Conservation (phyloP, 176 grass and related monocot species). For the Pontederia paniculata region DNA sequence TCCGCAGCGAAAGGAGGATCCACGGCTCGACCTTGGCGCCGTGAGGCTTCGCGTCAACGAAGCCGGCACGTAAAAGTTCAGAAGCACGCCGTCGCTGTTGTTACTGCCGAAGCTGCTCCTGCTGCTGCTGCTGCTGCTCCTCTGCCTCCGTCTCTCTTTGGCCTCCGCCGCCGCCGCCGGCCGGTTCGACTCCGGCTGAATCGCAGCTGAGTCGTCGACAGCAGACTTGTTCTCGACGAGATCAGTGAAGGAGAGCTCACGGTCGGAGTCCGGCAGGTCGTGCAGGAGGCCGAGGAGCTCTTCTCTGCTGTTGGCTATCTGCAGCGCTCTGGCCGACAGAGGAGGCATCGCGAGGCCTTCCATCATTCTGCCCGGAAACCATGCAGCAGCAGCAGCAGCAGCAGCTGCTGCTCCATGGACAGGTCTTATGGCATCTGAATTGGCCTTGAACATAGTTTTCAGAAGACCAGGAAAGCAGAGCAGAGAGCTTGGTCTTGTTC, state of each 20-base stretch:
- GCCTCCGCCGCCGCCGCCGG: not conserved
- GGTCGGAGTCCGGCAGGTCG: constrained; percentile 22
- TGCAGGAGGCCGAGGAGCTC: constrained; percentile 17
- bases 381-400: not conserved
- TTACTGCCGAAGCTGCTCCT: constrained; percentile 11
- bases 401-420: not conserved
- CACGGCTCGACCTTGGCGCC: not conserved
- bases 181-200: not conserved
- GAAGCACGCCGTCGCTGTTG: constrained; percentile 13
- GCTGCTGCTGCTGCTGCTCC: constrained; percentile 10
- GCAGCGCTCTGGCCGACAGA: not conserved
- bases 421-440: not conserved
- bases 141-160: constrained; percentile 14
- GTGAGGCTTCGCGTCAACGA: constrained; percentile 1
- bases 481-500: no score
- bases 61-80: constrained; percentile 23
- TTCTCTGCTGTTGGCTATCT: constrained; percentile 7
- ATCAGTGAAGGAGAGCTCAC: constrained; percentile 26
- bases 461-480: no score
- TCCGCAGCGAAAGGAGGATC: not conserved
- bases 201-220: not conserved
- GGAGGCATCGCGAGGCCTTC: not conserved
- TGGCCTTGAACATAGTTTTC: not conserved
- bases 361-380: constrained; percentile 13
- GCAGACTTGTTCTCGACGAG: constrained; percentile 14